A percentile compares a stretch with the other conserved stretches of the same genome.
Evolutionary conservation across 164 flowering plant genomes (phyloP).

Genomic region (Aristolochia fimbriata): DNA sequence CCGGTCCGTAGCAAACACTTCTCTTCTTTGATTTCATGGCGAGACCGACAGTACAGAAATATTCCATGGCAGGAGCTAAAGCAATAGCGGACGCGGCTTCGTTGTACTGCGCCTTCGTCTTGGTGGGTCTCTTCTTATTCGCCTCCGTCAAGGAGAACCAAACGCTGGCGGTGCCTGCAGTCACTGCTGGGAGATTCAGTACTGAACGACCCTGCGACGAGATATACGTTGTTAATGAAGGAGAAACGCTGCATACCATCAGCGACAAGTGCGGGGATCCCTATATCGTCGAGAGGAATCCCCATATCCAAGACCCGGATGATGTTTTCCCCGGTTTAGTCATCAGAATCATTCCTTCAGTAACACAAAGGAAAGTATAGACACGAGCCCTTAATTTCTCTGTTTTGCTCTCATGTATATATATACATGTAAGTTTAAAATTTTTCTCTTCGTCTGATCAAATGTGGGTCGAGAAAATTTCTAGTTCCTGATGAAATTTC

Average conservation of each 20-base stretch:
- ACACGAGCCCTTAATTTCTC: too few relatives aligned
- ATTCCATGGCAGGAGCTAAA: not conserved
- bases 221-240: slow-evolving; percentile 35
- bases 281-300: slow-evolving; percentile 32
- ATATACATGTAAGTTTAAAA: too few relatives aligned
- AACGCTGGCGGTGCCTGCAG: slow-evolving; percentile 1
- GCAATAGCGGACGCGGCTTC: slow-evolving; percentile 20
- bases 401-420: too few relatives aligned
- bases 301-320: slow-evolving; percentile 29
- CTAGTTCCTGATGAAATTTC: too few relatives aligned
- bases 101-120: slow-evolving; percentile 18
- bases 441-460: too few relatives aligned
- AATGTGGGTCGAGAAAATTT: too few relatives aligned
- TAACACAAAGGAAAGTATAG: too few relatives aligned
- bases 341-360: slow-evolving; percentile 5
- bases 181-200: slow-evolving; percentile 1
- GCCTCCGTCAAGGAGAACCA: slow-evolving; percentile 7
- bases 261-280: slow-evolving; percentile 42
- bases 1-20: not conserved
- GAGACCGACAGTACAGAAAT: too few relatives aligned
- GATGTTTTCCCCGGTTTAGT: slow-evolving; percentile 47
- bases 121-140: slow-evolving; percentile 15
- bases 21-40: not conserved
- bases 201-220: slow-evolving; percentile 26
- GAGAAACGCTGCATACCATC: slow-evolving; percentile 36